Evolutionary conservation across 169 alveolate genomes (phyloP).

Genomic region (Theileria parva): DNA sequence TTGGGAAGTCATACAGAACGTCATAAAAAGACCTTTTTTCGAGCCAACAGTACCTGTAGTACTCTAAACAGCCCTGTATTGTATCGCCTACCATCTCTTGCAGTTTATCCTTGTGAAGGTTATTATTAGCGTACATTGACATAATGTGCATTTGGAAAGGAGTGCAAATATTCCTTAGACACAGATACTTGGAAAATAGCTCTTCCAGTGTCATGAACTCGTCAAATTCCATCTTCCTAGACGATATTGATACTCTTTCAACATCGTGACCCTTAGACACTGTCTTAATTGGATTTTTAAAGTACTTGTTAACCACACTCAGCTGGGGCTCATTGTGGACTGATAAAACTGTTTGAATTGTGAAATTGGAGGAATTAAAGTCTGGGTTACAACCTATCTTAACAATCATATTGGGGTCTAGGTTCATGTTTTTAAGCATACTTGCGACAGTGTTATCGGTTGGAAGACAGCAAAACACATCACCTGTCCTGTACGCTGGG

Average conservation of each 20-base stretch:
- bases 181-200: conserved; percentile 35
- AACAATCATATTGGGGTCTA: conserved; percentile 19
- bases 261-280: background rate
- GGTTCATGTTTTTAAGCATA: conserved; percentile 18
- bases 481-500: conserved; percentile 32
- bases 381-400: background rate
- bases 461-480: conserved; percentile 47
- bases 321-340: background rate
- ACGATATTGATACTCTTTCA: background rate
- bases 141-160: conserved; percentile 59
- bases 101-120: conserved; percentile 44
- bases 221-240: conserved; percentile 18
- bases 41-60: conserved; percentile 52
- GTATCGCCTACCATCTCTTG: conserved; percentile 39
- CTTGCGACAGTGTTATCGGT: conserved; percentile 29
- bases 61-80: conserved; percentile 46
- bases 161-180: conserved; percentile 43
- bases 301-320: background rate
- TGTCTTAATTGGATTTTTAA: background rate
- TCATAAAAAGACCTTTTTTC: conserved; percentile 53
- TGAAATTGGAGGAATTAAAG: background rate
- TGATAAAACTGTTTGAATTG: background rate
- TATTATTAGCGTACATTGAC: conserved; percentile 32
- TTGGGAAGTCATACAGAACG: conserved; percentile 45
- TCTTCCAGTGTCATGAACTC: conserved; percentile 24